phyloP scores from a whole-genome alignment of 768 basidiomycete genomes.

The Amanita subjunquillea region DNA sequence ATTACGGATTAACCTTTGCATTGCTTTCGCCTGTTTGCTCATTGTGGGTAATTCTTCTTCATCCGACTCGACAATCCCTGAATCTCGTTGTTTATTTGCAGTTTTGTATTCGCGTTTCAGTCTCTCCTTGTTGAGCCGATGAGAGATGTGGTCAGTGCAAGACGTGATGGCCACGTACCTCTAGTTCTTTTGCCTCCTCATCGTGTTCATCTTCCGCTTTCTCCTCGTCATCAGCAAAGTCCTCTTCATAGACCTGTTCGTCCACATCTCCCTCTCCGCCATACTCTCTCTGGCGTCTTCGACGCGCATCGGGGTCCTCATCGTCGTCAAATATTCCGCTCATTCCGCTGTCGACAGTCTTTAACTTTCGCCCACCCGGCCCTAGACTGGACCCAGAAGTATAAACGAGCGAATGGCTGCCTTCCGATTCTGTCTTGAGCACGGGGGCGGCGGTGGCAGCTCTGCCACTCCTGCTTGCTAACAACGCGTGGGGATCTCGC shows the following conservation, averaged over 20 bases:
- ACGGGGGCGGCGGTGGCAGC: constrained; percentile 54
- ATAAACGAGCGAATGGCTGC: constrained; percentile 38
- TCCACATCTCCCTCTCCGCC: constrained; percentile 77
- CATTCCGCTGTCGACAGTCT: constrained; percentile 59
- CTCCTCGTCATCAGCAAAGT: constrained; percentile 85
- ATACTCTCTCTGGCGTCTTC: constrained; percentile 44
- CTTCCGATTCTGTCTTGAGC: constrained; percentile 57
- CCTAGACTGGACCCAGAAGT: constrained; percentile 46
- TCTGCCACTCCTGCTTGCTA: constrained; percentile 51
- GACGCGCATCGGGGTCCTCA: constrained; percentile 39
- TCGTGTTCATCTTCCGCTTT: constrained; percentile 68
- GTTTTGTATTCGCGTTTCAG: constrained; percentile 72
- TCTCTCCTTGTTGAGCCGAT: constrained; percentile 46
- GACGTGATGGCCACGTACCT: constrained; percentile 33
- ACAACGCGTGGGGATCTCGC: constrained; percentile 66
- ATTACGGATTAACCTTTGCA: constrained; percentile 81
- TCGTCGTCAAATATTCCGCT: constrained; percentile 59
- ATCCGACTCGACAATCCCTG: constrained; percentile 63
- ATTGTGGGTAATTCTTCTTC: constrained; percentile 50
- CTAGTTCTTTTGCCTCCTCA: constrained; percentile 75
- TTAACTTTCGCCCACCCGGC: constrained; percentile 58
- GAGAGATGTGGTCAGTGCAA: constrained; percentile 2
- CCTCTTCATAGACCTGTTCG: constrained; percentile 75
- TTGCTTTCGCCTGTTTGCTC: constrained; percentile 64
- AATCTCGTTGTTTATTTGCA: constrained; percentile 67